These are phyloP conservation scores for Penicillium lividum DNA, from an alignment of 495 filamentous ascomycete genomes.

Conservation along the genomic window DNA sequence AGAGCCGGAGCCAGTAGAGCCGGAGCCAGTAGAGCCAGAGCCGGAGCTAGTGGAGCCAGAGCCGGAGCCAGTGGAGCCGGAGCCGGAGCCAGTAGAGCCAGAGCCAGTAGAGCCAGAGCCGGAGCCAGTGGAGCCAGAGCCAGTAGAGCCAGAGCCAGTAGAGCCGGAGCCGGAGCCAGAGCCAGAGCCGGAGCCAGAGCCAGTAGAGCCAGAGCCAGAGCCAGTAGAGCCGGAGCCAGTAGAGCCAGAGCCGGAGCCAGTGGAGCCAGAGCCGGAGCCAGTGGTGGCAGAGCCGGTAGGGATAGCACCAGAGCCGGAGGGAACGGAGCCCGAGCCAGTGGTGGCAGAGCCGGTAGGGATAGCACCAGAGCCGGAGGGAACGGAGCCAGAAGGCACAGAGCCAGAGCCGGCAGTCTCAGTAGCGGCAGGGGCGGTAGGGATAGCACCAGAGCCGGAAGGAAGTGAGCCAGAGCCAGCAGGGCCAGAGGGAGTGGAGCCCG, in stretches of 20 bases:
- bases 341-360: constrained; percentile 9
- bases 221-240: constrained; percentile 1
- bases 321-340: constrained; percentile 11
- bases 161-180: constrained; percentile 12
- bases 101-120: constrained; percentile 6
- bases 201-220: constrained; percentile 5
- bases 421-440: constrained; percentile 2
- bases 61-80: constrained; percentile 8
- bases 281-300: constrained; percentile 15
- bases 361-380: constrained; percentile 9
- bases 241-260: constrained; percentile 2
- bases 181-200: constrained; percentile 11
- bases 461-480: constrained; percentile 8
- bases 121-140: constrained; percentile 8
- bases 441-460: constrained; percentile 13
- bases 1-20: constrained; percentile 10
- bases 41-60: constrained; percentile 2
- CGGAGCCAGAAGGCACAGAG: constrained; percentile 11
- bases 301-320: constrained; percentile 12
- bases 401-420: constrained; percentile 8
- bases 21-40: constrained; percentile 1
- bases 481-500: constrained; percentile 7
- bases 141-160: constrained; percentile 13
- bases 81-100: constrained; percentile 10
- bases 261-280: constrained; percentile 11